phyloP scores from a whole-genome alignment of 2,329 filamentous ascomycete species.

The Aspergillus pseudotamarii region DNA sequence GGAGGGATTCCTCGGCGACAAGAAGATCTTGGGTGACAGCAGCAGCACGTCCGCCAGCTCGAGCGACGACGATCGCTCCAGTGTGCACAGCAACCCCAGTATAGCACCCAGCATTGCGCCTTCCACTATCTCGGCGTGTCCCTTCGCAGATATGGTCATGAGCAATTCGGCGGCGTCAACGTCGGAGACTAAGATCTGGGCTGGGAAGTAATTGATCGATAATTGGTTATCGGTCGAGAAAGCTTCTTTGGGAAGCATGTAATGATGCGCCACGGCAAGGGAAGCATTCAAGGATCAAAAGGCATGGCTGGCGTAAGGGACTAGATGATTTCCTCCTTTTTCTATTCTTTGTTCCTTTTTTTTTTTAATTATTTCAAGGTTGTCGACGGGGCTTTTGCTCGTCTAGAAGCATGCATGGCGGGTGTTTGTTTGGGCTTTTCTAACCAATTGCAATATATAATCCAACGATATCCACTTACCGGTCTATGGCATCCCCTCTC shows the following conservation, averaged over 20 bases:
- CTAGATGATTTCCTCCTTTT: not conserved
- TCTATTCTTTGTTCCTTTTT: not conserved
- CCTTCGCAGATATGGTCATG: constrained; percentile 32
- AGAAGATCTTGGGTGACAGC: constrained; percentile 53
- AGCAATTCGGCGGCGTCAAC: constrained; percentile 12
- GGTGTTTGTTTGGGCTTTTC: constrained; percentile 1
- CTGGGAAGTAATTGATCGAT: constrained; percentile 16
- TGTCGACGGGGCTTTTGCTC: not conserved
- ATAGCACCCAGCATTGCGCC: constrained; percentile 20
- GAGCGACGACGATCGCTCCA: constrained; percentile 33
- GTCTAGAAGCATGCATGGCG: constrained; percentile 5
- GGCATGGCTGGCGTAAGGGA: constrained; percentile 12
- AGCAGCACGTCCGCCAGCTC: constrained; percentile 29
- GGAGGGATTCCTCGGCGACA: constrained; percentile 67
- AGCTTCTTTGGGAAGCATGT: not conserved
- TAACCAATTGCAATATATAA: not conserved
- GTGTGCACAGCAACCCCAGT: constrained; percentile 24
- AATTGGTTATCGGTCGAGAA: not conserved
- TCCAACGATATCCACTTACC: constrained; percentile 5
- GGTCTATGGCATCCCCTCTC: not conserved
- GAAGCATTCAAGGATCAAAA: constrained; percentile 4
- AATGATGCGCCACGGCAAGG: constrained; percentile 2
- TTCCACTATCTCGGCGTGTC: constrained; percentile 29
- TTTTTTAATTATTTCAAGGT: not conserved
- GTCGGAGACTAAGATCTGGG: constrained; percentile 36